Evolutionary conservation across 148 eudicot genomes (phyloP).

Genomic region (Salicornia ramosissima): DNA sequence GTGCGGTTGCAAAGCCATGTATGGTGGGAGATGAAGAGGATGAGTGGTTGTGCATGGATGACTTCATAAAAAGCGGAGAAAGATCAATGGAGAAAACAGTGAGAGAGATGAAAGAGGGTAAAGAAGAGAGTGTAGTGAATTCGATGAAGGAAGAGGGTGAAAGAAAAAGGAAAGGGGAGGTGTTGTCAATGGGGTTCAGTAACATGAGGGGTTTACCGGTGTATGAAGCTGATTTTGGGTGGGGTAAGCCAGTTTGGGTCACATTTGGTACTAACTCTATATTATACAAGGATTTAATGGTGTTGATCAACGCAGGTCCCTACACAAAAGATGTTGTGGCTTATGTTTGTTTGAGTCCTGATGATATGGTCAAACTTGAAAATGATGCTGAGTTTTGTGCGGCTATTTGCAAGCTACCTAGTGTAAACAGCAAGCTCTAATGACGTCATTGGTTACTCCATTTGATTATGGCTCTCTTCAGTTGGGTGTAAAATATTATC

Average conservation of each 20-base stretch:
- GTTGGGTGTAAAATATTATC: too few species aligned
- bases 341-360: conserved; percentile 7
- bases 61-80: too few species aligned
- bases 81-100: too few species aligned
- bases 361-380: conserved; percentile 23
- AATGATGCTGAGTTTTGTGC: conserved; percentile 17
- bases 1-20: conserved; percentile 3
- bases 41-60: too few species aligned
- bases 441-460: too few species aligned
- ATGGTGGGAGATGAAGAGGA: neutral
- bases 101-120: conserved; percentile 9
- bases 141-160: conserved; percentile 14
- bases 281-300: conserved; percentile 9
- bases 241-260: conserved; percentile 36
- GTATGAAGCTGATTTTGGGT: conserved; percentile 36
- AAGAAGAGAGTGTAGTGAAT: conserved; percentile 9
- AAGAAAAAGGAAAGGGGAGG: conserved; percentile 13
- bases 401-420: conserved; percentile 2
- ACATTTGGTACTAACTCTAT: conserved; percentile 15
- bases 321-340: conserved; percentile 5
- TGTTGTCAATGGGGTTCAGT: conserved; percentile 21
- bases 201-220: conserved; percentile 18
- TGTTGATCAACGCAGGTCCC: conserved; percentile 11
- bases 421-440: neutral
- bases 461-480: too few species aligned